Base-by-base conservation (phyloP, 164 flowering plant species). In the Santalum album region DNA sequence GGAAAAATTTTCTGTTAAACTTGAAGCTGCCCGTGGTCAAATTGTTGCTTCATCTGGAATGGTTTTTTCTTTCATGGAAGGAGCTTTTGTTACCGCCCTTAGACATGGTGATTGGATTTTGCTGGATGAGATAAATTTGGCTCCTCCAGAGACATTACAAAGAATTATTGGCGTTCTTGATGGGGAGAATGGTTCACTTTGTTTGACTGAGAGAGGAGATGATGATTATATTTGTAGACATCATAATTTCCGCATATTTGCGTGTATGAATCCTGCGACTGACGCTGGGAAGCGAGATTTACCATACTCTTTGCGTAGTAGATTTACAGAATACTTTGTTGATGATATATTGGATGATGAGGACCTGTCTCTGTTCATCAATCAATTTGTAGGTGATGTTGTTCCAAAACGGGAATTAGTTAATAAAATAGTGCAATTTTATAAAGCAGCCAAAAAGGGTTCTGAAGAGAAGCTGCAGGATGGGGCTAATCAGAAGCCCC, bases 191-290 rank as follows among this genome's bases (percentile, higher is more conserved):
- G 83, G 96, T 3, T 85, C 97, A 6, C 74, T 94, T 49, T 94
- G 97, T 72, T 78, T 94, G 59, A 75, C 90, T 47, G 99, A 94
- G 71, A 79, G 88, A 66, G 99, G 99, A 27, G 99, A 90, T 72
- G 64, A 74, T 20, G 69, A 70, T 49, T 70, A 75, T 70, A 70
- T 94, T 20, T 24, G 36, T 16, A 80, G 99, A 48, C 88, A 94
- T 76, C 84, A 87, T 19, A 68, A 75, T 60, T 94, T 94, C 50
- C 97, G 95, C 26, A 53, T 94, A 51, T 94, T 94, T 78, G 96
- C 95, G 3, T 89, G 99, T 65, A 94, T 94, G 99, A 94, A 94
- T 76, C 99, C 99, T 58, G 99, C 99, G 50, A 94, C 90, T 48
- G 99, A 94, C 83, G 91, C 95, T 60, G 97, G 99, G 47, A 94